A percentile compares a stretch with the other conserved stretches of the same genome.
These are phyloP conservation scores for Candida vaughaniae DNA, from an alignment of 805 yeast species.

Conservation along the genomic window DNA sequence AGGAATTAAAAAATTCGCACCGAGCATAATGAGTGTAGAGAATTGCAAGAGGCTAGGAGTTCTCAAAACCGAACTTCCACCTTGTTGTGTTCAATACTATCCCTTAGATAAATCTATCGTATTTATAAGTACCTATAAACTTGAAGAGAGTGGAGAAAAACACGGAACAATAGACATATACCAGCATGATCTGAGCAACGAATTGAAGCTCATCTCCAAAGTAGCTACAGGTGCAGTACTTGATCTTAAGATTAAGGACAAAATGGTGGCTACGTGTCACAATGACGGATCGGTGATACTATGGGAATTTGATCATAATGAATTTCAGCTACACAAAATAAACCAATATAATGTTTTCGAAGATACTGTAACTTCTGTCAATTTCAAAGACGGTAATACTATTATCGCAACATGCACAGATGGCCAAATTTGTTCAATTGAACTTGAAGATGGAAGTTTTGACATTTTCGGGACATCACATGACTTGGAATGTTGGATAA, in stretches of 20 bases:
- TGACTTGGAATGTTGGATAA: constrained; percentile 85
- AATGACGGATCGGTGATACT: constrained; percentile 72
- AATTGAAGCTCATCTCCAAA: constrained; percentile 16
- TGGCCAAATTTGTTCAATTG: constrained; percentile 55
- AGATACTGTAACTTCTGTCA: constrained; percentile 56
- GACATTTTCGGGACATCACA: constrained; percentile 46
- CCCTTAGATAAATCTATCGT: constrained; percentile 49
- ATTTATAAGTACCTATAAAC: constrained; percentile 77
- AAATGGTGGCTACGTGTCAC: constrained; percentile 63
- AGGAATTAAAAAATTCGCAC: background rate
- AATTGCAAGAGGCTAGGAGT: constrained; percentile 10
- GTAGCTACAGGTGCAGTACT: constrained; percentile 58
- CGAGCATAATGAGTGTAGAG: background rate
- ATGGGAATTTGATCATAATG: constrained; percentile 46
- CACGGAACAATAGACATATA: constrained; percentile 60
- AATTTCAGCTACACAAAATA: background rate
- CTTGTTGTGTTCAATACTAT: constrained; percentile 72
- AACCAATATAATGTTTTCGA: constrained; percentile 9
- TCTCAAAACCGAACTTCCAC: constrained; percentile 59
- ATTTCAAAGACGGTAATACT: constrained; percentile 6
- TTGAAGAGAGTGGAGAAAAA: constrained; percentile 57
- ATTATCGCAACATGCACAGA: constrained; percentile 57
- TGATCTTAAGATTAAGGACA: constrained; percentile 71
- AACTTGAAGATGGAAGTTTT: constrained; percentile 18
- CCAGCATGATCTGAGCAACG: constrained; percentile 16